Evolutionary conservation across 2,329 filamentous ascomycete genomes (phyloP).

Genomic region (Ceratocystiopsis sp.): DNA sequence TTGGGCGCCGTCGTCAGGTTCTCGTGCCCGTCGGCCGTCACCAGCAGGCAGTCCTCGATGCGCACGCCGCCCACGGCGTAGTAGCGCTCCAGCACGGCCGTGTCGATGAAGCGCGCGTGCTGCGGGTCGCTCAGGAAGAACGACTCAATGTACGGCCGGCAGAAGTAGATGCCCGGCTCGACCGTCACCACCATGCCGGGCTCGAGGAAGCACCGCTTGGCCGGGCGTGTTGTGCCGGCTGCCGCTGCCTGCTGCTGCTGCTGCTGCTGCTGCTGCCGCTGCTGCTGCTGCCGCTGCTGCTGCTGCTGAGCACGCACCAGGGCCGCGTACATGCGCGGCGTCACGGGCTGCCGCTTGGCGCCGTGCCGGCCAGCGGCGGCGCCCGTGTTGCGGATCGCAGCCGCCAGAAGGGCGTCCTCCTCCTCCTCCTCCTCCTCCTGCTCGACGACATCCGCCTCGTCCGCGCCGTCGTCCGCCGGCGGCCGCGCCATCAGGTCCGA

Average conservation of each 20-base stretch:
- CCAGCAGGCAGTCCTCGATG: slow-evolving; percentile 79
- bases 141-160: slow-evolving; percentile 52
- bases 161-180: slow-evolving; percentile 69
- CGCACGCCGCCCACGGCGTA: slow-evolving; percentile 75
- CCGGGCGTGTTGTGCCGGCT: too few relatives aligned
- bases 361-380: slow-evolving; percentile 10
- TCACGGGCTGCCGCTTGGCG: slow-evolving; percentile 25
- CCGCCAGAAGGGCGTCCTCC: neutral
- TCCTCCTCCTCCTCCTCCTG: neutral
- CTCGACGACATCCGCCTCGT: neutral
- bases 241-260: too few relatives aligned
- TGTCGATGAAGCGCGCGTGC: slow-evolving; percentile 48
- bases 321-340: slow-evolving; percentile 17
- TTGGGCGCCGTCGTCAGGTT: slow-evolving; percentile 73
- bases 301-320: slow-evolving; percentile 12
- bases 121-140: slow-evolving; percentile 43
- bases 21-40: slow-evolving; percentile 63
- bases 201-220: slow-evolving; percentile 20
- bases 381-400: neutral
- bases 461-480: neutral
- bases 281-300: slow-evolving; percentile 1
- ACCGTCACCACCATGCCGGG: slow-evolving; percentile 59
- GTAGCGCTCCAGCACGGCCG: slow-evolving; percentile 46
- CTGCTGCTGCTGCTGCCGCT: neutral
- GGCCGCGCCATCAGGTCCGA: slow-evolving; percentile 17